Percentiles rank a stretch among this genome's conserved stretches.
These are phyloP conservation scores for Elaeis guineensis DNA, from an alignment of 176 grass and related monocot species.

Conservation along the genomic window DNA sequence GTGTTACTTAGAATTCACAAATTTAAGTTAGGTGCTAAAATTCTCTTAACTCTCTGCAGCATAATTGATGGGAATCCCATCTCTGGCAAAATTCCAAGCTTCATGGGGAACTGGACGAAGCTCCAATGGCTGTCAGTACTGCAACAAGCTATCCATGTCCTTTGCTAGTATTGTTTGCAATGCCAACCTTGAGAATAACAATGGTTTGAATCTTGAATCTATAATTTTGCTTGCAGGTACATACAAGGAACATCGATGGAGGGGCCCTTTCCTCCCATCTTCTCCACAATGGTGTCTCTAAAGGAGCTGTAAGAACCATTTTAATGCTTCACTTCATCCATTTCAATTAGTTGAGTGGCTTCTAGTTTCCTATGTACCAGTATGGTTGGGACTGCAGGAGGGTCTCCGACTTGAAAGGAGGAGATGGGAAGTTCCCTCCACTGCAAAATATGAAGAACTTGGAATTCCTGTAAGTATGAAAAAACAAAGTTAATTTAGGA, in stretches of 20 bases:
- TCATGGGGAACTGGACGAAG: background rate
- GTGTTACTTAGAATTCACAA: no score
- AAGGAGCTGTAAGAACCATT: background rate
- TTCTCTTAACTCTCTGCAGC: no score
- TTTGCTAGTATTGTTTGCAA: background rate
- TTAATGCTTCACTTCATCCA: no score
- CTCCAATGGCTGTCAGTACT: background rate
- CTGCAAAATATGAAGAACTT: background rate
- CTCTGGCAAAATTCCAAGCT: no score
- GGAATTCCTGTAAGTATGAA: background rate
- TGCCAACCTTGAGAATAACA: background rate
- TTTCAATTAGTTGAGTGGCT: no score
- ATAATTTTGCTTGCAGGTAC: background rate
- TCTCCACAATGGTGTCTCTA: slow-evolving; percentile 3
- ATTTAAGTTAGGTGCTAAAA: no score
- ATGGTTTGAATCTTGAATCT: background rate
- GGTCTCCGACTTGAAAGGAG: slow-evolving; percentile 1
- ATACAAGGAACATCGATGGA: slow-evolving; percentile 9
- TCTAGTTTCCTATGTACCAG: no score
- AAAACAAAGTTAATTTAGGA: background rate
- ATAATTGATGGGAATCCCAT: no score
- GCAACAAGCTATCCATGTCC: background rate
- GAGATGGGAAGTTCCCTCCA: background rate
- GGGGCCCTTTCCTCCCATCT: slow-evolving; percentile 7
- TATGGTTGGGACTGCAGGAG: background rate